phyloP scores from a whole-genome alignment of 306 rosid genomes.

The Quercus suber region DNA sequence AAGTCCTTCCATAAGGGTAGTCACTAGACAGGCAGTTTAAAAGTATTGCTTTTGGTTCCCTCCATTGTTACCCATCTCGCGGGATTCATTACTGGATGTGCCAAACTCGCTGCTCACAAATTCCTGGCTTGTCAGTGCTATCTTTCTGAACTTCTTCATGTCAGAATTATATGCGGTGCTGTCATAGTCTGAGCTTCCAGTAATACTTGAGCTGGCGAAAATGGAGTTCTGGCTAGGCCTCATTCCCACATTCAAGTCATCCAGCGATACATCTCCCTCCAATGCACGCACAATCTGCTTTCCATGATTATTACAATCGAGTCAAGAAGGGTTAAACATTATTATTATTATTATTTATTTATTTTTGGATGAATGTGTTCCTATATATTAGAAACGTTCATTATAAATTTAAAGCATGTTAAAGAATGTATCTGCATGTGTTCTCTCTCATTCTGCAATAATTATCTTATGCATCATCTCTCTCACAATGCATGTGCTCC shows the following conservation, averaged over 20 bases:
- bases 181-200: constrained; percentile 57
- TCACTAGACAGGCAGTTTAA: constrained; percentile 1
- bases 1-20: not conserved
- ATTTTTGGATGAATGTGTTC: no score
- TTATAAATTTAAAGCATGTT: not conserved
- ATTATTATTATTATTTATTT: no score
- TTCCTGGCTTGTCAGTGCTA: constrained; percentile 54
- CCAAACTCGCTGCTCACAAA: constrained; percentile 39
- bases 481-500: no score
- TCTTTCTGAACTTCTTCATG: constrained; percentile 52
- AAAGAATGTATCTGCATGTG: no score
- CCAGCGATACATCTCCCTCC: constrained; percentile 71
- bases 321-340: not conserved
- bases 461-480: no score
- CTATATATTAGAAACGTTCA: not conserved
- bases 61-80: constrained; percentile 20
- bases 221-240: constrained; percentile 25
- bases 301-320: not conserved
- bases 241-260: constrained; percentile 59
- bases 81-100: constrained; percentile 48
- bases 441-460: no score
- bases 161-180: constrained; percentile 55
- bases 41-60: constrained; percentile 5
- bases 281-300: constrained; percentile 64
- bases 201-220: not conserved